Conservation (phyloP, 1,139 yeast species). For the Hemisphaericaspora subhashii region DNA sequence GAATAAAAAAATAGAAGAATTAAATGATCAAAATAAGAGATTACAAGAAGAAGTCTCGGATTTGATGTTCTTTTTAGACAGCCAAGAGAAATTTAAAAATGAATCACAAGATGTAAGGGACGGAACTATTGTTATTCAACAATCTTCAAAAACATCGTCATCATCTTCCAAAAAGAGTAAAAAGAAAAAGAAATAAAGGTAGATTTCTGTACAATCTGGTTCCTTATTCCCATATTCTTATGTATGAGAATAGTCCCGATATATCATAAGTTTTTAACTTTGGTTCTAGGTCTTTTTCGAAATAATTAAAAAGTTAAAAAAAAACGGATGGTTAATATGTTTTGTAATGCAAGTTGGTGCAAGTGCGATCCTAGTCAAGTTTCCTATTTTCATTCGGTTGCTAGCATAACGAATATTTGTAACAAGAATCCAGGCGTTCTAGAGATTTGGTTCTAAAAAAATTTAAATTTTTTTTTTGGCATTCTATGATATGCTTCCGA, state of each 20-base stretch:
- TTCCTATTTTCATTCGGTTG: slow-evolving; percentile 3
- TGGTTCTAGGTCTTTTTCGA: slow-evolving; percentile 2
- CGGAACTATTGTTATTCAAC: slow-evolving; percentile 58
- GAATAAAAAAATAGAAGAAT: slow-evolving; percentile 19
- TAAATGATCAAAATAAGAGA: slow-evolving; percentile 45
- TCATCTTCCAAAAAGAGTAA: slow-evolving; percentile 22
- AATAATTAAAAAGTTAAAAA: not conserved
- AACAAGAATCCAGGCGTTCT: not conserved
- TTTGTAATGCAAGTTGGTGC: slow-evolving; percentile 4
- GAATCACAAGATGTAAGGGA: slow-evolving; percentile 71
- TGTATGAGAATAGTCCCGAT: no score
- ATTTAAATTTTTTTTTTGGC: not conserved
- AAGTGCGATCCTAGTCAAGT: not conserved
- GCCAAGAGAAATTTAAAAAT: slow-evolving; percentile 68
- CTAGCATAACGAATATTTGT: slow-evolving; percentile 4
- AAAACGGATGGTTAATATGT: slow-evolving; percentile 1
- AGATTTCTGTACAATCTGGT: not conserved
- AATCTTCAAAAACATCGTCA: slow-evolving; percentile 17
- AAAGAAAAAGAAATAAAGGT: slow-evolving; percentile 12
- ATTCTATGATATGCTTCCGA: slow-evolving; percentile 13
- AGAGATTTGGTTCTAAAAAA: slow-evolving; percentile 2
- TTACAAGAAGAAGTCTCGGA: slow-evolving; percentile 73
- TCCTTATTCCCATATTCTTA: not conserved
- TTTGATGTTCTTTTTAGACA: slow-evolving; percentile 77
- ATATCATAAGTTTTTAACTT: not conserved